Conservation (phyloP, 2,329 filamentous ascomycete species). For the Aspergillus fijiensis region DNA sequence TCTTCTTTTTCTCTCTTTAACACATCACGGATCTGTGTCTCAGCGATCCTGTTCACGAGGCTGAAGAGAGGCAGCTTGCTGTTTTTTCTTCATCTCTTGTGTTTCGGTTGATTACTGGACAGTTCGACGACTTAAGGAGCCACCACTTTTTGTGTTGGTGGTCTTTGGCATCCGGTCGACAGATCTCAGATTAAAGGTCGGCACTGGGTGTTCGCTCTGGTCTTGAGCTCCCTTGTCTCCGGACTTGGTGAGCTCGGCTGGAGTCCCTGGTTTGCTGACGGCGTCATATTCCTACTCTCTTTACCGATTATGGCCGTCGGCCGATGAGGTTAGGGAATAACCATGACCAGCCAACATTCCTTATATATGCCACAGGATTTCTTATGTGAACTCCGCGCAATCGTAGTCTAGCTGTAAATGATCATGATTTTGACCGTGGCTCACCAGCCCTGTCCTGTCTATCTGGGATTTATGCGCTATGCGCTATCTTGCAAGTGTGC, state of each 20-base stretch:
- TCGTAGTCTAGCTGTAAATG: neutral
- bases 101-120: slow-evolving; percentile 77
- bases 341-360: slow-evolving; percentile 73
- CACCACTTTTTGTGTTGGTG: slow-evolving; percentile 62
- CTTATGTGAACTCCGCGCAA: neutral
- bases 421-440: neutral
- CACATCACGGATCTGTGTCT: slow-evolving; percentile 75
- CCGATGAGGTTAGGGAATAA: slow-evolving; percentile 86
- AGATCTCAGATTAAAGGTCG: slow-evolving; percentile 78
- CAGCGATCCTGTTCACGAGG: slow-evolving; percentile 65
- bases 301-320: slow-evolving; percentile 79
- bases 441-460: neutral
- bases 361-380: slow-evolving; percentile 12
- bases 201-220: slow-evolving; percentile 51
- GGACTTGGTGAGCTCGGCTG: slow-evolving; percentile 64
- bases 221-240: slow-evolving; percentile 62
- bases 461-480: neutral
- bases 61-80: neutral
- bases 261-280: slow-evolving; percentile 54
- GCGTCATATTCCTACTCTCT: slow-evolving; percentile 87
- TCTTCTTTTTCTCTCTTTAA: slow-evolving; percentile 40
- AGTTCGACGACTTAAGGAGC: slow-evolving; percentile 86
- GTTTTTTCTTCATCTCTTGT: slow-evolving; percentile 46
- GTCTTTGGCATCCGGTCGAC: slow-evolving; percentile 90
- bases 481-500: neutral